Percentiles rank a stretch among this genome's conserved stretches.
phyloP scores from a whole-genome alignment of 2,329 filamentous ascomycete genomes.

The Huntiella savannae region DNA sequence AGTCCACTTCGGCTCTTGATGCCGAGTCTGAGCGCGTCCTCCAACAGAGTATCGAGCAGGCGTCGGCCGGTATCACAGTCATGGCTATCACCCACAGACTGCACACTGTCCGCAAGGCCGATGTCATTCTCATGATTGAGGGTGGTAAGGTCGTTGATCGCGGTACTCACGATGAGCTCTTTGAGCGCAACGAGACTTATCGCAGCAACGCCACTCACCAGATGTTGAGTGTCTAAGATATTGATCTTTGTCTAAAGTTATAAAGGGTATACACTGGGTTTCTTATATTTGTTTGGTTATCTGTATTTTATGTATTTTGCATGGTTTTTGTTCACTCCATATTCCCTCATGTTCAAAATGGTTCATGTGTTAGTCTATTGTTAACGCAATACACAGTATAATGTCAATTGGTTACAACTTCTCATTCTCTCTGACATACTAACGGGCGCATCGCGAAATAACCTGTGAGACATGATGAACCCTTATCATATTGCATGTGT shows the following conservation, averaged over 20 bases:
- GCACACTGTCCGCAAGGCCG: conserved; percentile 35
- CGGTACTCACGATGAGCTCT: conserved; percentile 34
- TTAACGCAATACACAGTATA: no score
- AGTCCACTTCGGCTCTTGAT: conserved; percentile 64
- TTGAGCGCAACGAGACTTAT: conserved; percentile 33
- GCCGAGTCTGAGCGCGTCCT: conserved; percentile 47
- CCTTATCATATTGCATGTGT: no score
- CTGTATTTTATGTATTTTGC: no score
- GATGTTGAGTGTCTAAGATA: conserved; percentile 19
- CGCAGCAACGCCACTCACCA: conserved; percentile 32
- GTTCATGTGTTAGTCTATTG: no score
- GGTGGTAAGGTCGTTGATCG: conserved; percentile 31
- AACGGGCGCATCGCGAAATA: no score
- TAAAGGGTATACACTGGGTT: neutral
- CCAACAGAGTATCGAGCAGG: conserved; percentile 44
- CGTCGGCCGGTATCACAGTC: conserved; percentile 33
- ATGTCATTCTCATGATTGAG: conserved; percentile 39
- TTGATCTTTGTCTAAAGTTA: neutral
- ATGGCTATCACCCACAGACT: conserved; percentile 39
- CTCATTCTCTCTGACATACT: no score
- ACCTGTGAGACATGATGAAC: no score
- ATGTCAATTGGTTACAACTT: no score
- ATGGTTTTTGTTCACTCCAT: no score
- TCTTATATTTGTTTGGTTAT: neutral
- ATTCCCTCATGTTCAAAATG: no score